These are phyloP conservation scores for Trypanosoma vivax DNA, from an alignment of 208 protist species.

Conservation along the genomic window DNA sequence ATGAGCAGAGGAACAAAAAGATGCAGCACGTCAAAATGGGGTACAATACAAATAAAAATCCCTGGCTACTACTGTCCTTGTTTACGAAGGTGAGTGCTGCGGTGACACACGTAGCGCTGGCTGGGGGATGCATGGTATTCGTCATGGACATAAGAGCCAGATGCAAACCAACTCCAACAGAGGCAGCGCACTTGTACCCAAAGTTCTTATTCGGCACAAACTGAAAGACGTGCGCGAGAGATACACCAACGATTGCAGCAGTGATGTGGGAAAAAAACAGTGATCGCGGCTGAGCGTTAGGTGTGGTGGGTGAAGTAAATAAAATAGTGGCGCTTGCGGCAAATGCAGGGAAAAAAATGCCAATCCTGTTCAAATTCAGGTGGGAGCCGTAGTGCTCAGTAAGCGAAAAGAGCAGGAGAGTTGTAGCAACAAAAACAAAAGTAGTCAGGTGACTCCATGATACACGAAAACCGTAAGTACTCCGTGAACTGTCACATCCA, in stretches of 20 bases:
- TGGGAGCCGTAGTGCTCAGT: conserved; percentile 59
- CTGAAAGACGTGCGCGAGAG: conserved; percentile 45
- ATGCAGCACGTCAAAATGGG: conserved; percentile 36
- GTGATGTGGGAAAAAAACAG: conserved; percentile 51
- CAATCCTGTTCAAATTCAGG: conserved; percentile 30
- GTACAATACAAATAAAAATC: conserved; percentile 56
- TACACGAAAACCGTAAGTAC: conserved; percentile 45
- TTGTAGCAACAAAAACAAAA: conserved; percentile 40
- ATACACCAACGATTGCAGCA: conserved; percentile 51
- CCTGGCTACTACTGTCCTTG: conserved; percentile 49
- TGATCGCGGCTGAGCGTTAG: conserved; percentile 46
- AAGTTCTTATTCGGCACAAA: conserved; percentile 31
- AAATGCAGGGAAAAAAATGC: conserved; percentile 51
- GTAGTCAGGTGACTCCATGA: conserved; percentile 36
- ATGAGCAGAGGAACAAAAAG: conserved; percentile 39
- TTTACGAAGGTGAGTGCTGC: conserved; percentile 34
- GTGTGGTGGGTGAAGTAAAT: conserved; percentile 45
- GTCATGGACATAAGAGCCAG: conserved; percentile 52
- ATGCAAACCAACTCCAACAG: conserved; percentile 51
- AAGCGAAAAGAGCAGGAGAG: conserved; percentile 43
- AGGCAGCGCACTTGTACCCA: conserved; percentile 42
- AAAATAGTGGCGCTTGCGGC: conserved; percentile 43
- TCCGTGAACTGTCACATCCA: conserved; percentile 47
- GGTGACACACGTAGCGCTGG: conserved; percentile 54
- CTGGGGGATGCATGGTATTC: conserved; percentile 60